Evolutionary conservation across 2,329 filamentous ascomycete genomes (phyloP).

Genomic region (Trichoderma atroviride): DNA sequence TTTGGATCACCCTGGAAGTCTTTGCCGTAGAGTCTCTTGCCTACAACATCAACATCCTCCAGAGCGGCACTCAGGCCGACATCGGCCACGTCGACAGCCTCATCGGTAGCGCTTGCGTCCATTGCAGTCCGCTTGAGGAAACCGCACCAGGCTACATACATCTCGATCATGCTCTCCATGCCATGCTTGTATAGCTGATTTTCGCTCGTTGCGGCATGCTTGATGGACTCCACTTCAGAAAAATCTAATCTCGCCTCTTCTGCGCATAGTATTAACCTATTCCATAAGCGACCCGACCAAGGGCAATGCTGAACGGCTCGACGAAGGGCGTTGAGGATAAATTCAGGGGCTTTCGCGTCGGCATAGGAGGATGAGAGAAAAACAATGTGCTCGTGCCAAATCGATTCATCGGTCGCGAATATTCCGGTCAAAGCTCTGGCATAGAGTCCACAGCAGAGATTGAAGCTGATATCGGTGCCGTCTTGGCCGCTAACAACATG

Average conservation of each 20-base stretch:
- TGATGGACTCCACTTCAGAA: constrained; percentile 81
- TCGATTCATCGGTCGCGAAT: constrained; percentile 71
- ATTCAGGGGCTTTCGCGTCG: constrained; percentile 43
- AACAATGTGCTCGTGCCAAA: constrained; percentile 84
- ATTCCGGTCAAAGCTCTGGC: constrained; percentile 71
- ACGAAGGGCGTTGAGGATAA: constrained; percentile 70
- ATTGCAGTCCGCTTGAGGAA: constrained; percentile 88
- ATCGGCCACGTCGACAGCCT: constrained; percentile 86
- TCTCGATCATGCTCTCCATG: constrained; percentile 84
- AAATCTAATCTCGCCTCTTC: constrained; percentile 79
- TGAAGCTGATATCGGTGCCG: constrained; percentile 48
- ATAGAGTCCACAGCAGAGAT: constrained; percentile 68
- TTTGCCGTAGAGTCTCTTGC: constrained; percentile 71
- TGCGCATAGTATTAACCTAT: constrained; percentile 80
- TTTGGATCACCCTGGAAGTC: constrained; percentile 83
- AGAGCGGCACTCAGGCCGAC: constrained; percentile 84
- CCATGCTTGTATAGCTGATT: constrained; percentile 82
- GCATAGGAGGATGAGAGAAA: constrained; percentile 61
- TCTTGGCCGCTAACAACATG: constrained; percentile 57
- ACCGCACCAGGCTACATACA: constrained; percentile 93
- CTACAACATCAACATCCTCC: constrained; percentile 81
- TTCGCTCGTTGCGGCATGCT: constrained; percentile 87
- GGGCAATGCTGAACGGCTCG: constrained; percentile 88
- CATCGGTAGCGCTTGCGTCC: constrained; percentile 70
- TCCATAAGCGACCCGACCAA: constrained; percentile 90